Conservation (phyloP, 306 rosid genomes). For the Prunus mongolica region DNA sequence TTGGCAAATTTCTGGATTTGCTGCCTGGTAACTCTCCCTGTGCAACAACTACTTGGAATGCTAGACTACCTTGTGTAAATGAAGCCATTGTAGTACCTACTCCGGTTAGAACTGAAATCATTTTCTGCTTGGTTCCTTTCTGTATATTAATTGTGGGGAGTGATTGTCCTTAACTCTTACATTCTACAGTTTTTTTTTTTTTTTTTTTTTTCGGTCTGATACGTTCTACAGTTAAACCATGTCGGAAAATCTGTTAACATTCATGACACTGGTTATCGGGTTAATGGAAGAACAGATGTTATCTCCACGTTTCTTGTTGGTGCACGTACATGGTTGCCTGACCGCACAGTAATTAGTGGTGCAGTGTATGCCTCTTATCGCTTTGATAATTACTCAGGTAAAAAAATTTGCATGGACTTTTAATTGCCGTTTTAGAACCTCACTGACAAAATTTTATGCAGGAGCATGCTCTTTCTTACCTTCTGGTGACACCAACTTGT, state of each 20-base stretch:
- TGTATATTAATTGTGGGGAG: constrained; percentile 8
- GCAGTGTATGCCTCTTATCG: constrained; percentile 95
- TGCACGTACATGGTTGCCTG: constrained; percentile 90
- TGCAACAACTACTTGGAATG: constrained; percentile 52
- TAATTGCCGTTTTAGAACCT: constrained; percentile 6
- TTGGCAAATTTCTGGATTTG: constrained; percentile 69
- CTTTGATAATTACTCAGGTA: constrained; percentile 94
- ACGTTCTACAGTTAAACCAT: constrained; percentile 69
- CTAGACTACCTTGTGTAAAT: constrained; percentile 52
- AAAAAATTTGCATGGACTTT: constrained; percentile 11
- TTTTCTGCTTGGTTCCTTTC: constrained; percentile 14
- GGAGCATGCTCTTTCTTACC: constrained; percentile 93
- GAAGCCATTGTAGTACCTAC: constrained; percentile 94
- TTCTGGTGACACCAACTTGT: constrained; percentile 90
- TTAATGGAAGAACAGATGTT: constrained; percentile 88
- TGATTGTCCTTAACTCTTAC: constrained; percentile 25
- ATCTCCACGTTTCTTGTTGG: constrained; percentile 44
- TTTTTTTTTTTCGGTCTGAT: too few species aligned
- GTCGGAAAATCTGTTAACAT: constrained; percentile 92
- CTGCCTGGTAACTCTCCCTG: constrained; percentile 65
- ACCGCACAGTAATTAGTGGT: constrained; percentile 92
- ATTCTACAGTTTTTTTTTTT: neutral
- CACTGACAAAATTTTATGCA: constrained; percentile 18
- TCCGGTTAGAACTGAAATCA: constrained; percentile 48
- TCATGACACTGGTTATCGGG: constrained; percentile 72